Evolutionary conservation across 495 filamentous ascomycete species (phyloP).

Genomic region (Aspergillus funiculosus): DNA sequence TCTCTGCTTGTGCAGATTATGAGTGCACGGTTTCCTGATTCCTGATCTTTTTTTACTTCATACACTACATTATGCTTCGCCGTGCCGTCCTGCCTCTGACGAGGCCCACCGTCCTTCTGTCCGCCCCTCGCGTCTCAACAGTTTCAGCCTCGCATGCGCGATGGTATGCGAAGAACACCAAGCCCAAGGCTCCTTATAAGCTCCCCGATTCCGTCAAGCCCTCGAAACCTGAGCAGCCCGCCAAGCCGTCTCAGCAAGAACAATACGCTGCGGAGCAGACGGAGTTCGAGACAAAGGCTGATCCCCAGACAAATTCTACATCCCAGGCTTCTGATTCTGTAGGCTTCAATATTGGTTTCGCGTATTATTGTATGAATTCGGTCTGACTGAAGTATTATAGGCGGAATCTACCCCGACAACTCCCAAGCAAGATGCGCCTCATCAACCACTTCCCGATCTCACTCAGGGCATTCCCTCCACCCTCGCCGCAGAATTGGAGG

Average conservation of each 20-base stretch:
- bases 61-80: slow-evolving; percentile 38
- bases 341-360: too few relatives aligned
- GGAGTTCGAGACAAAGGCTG: slow-evolving; percentile 39
- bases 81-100: slow-evolving; percentile 42
- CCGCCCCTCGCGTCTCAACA: slow-evolving; percentile 32
- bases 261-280: slow-evolving; percentile 39
- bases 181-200: slow-evolving; percentile 42
- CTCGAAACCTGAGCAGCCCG: slow-evolving; percentile 22
- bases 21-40: slow-evolving; percentile 22
- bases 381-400: slow-evolving; percentile 21
- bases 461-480: slow-evolving; percentile 90
- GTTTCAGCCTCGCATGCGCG: slow-evolving; percentile 34
- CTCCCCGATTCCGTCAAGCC: slow-evolving; percentile 35
- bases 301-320: slow-evolving; percentile 33
- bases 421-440: slow-evolving; percentile 22
- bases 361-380: slow-evolving; percentile 4
- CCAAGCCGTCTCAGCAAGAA: slow-evolving; percentile 24
- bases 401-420: slow-evolving; percentile 26
- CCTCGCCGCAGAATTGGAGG: slow-evolving; percentile 62
- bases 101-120: slow-evolving; percentile 40
- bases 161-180: slow-evolving; percentile 44
- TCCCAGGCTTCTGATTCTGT: slow-evolving; percentile 24
- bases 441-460: slow-evolving; percentile 70
- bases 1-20: slow-evolving; percentile 20
- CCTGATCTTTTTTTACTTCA: neutral